phyloP scores from a whole-genome alignment of 2,329 filamentous ascomycete genomes.

The Conoideocrella luteorostrata region DNA sequence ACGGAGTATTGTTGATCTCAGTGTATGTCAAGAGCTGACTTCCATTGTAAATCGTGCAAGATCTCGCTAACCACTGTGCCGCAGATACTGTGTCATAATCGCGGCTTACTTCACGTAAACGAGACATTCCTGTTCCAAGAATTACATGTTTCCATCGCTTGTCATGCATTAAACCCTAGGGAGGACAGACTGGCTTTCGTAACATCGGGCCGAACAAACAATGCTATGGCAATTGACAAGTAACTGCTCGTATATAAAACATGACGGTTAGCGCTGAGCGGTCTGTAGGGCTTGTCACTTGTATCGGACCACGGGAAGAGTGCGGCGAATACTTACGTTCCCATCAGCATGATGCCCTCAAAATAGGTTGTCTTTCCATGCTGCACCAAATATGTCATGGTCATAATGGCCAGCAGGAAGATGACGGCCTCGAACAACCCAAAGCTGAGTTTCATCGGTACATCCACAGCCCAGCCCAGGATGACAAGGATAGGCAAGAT shows the following conservation, averaged over 20 bases:
- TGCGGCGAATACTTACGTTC: conserved; percentile 9
- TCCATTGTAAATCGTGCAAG: neutral
- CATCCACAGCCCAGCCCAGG: conserved; percentile 4
- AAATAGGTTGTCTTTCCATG: conserved; percentile 14
- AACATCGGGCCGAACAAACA: conserved; percentile 11
- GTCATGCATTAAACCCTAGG: neutral
- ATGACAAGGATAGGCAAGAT: conserved; percentile 8
- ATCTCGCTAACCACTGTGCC: neutral
- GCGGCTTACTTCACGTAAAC: conserved; percentile 5
- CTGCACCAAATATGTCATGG: conserved; percentile 12
- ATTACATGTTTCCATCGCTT: no score
- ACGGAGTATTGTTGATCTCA: conserved; percentile 12
- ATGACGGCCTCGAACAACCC: conserved; percentile 12
- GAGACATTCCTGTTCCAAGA: neutral
- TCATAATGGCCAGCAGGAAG: conserved; percentile 12
- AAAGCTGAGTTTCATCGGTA: conserved; percentile 12
- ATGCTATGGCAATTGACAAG: conserved; percentile 10
- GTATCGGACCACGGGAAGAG: no score
- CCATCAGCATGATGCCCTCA: conserved; percentile 14
- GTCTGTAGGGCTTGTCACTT: no score
- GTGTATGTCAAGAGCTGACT: conserved; percentile 8
- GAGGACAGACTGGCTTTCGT: neutral
- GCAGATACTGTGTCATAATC: conserved; percentile 6
- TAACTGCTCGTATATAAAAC: conserved; percentile 7
- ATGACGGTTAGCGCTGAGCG: neutral